Evolutionary conservation across 176 grass and related monocot genomes (phyloP).

Genomic region (Hyparrhenia diplandra): DNA sequence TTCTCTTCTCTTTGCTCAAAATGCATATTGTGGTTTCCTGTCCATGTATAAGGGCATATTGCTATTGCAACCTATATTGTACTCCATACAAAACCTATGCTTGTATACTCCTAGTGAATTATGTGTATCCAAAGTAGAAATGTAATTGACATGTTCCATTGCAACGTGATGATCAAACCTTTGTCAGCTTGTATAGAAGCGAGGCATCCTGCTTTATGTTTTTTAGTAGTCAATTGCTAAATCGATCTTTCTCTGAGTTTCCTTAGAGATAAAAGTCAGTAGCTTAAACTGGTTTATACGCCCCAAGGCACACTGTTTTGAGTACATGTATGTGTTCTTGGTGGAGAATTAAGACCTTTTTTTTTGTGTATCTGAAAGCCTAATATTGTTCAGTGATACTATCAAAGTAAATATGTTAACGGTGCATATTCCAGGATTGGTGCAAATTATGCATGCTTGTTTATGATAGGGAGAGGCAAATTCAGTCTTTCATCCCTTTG

Average conservation of each 20-base stretch:
- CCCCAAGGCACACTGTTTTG: not conserved
- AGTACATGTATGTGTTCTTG: not conserved
- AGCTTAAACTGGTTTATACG: not conserved
- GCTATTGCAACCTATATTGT: not conserved
- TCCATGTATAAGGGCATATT: not conserved
- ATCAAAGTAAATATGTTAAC: not conserved
- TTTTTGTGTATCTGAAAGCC: not conserved
- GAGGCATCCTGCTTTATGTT: not conserved
- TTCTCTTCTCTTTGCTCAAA: not conserved
- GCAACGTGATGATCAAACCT: not conserved
- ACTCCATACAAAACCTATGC: not conserved
- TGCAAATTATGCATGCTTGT: slow-evolving; percentile 3
- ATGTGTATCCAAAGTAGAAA: not conserved
- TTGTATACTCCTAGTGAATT: not conserved
- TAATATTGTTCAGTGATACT: not conserved
- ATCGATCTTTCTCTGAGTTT: not conserved
- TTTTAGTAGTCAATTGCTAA: not conserved
- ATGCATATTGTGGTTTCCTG: not conserved
- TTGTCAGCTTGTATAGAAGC: not conserved
- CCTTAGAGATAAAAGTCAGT: not conserved
- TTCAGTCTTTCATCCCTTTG: not conserved
- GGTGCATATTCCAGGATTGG: not conserved
- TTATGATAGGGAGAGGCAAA: not conserved
- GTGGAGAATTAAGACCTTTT: not conserved
- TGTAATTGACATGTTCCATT: not conserved